Evolutionary conservation across 768 basidiomycete genomes (phyloP), one percentile per base, ranked within the genome.

Genomic region (Termitomyces sp.): DNA sequence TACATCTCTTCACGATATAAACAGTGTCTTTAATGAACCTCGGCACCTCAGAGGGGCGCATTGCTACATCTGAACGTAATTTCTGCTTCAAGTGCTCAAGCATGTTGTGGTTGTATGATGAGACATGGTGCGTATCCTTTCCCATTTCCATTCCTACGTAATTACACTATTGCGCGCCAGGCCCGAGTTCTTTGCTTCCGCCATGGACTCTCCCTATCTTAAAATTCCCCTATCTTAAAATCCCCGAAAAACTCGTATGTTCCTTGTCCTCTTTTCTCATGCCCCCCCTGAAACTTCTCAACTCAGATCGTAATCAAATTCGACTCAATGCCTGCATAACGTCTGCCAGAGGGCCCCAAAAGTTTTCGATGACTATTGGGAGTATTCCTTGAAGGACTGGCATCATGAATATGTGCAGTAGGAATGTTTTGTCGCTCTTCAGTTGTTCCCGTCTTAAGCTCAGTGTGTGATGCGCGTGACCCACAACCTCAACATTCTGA

Each of bases 41-140:
- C 43, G 86, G 75, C 55, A 84, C 83, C 0, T 70, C 75, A 0
- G 32, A 80, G 7, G 74, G 86, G 63, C 65, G 52, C 22, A 71
- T 76, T 22, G 80, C 79, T 0, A 69, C 74, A 0, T 86, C 86
- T 12, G 81, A 87, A 61, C 73, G 86, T 34, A 79, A 79, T 60
- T 88, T 88, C 64, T 87, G 86, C 63, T 76, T 74, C 31, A 81
- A 77, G 57, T 88, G 86, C 64, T 82, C 84, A 1, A 67, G 77
- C 43, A 87, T 87, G 86, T 69, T 87, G 9, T 88, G 86, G 86
- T 63, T 84, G 26, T 87, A 81, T 56, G 82, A 86, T 53, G 64
- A 73, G 49, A 58, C 60, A 1, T 86, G 84, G 86, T 86, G 48
- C 36, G 76, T 59, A n/a, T 24, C 14, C 13, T 4, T 36, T 31